Base-by-base conservation (phyloP, 768 basidiomycete genomes). In the Amyloporia xantha region DNA sequence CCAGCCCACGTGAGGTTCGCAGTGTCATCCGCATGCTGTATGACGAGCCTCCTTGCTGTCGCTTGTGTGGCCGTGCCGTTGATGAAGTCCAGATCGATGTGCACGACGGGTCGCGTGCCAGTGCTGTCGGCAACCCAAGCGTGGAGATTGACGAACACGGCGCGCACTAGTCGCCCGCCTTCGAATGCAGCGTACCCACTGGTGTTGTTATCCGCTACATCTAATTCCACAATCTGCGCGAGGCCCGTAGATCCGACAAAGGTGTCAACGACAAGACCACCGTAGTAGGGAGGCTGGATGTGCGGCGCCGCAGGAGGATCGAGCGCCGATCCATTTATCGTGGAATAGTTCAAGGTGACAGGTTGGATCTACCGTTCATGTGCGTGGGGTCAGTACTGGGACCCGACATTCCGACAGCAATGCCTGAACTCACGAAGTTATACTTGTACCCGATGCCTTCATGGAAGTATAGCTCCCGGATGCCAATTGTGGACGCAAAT, bases 371-470 rank as follows among this genome's bases (percentile, higher is more conserved):
- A 44, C 4, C 2, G 5, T n/a, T n/a, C 30, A 15, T 7, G 30
- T 33, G 30, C 15, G 30, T 33, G 9, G 15, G 30, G 15, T 15
- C 24, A 20, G n/a, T 7, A 6, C 23, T 33, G 30, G 7, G 7
- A 7, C 9, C 9, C 9, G 15, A 7, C 7, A 33, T 15, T 7
- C 30, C 30, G 30, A 7, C 30, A 15, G 30, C 30, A 33, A 15
- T 33, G 30, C 7, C 30, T 7, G 4, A 13, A 52, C 57, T 44
- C 48, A 80, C 83, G 46, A 84, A 67, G 58, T 77, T 81, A 57
- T 85, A 86, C 64, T 86, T 86, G 66, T 73, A 86, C 1, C 84
- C 84, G 46, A 86, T 68, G 13, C 83, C 84, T 48, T 79, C 70
- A 57, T 86, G 82, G 69, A 82, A 83, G 65, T 74, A 79, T 13